These are phyloP conservation scores for Tricholoma saponaceum DNA, from an alignment of 768 basidiomycete genomes.

Conservation along the genomic window DNA sequence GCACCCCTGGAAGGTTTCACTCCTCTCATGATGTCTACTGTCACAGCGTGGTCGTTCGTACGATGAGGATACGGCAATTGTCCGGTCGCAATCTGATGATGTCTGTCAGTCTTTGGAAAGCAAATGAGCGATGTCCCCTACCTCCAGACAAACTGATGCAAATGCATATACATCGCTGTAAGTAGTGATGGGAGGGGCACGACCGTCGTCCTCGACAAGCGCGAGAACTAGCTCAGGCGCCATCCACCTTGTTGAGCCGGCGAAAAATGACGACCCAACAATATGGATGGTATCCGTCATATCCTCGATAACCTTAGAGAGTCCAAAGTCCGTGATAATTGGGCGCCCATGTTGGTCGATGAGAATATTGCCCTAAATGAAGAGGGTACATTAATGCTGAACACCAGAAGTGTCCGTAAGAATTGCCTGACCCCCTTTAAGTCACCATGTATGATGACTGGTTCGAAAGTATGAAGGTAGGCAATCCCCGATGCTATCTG, in stretches of 20 bases:
- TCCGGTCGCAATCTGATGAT: constrained; percentile 44
- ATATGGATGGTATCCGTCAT: constrained; percentile 34
- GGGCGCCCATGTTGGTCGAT: constrained; percentile 47
- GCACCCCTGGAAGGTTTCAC: constrained; percentile 40
- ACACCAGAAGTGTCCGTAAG: constrained; percentile 11
- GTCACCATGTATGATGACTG: constrained; percentile 57
- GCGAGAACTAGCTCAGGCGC: constrained; percentile 54
- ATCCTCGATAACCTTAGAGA: constrained; percentile 55
- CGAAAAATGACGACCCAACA: constrained; percentile 39
- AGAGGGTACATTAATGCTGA: not conserved
- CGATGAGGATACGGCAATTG: constrained; percentile 49
- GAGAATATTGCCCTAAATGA: constrained; percentile 51
- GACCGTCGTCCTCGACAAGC: constrained; percentile 43
- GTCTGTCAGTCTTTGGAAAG: not conserved
- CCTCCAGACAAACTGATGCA: constrained; percentile 57
- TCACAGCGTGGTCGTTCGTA: constrained; percentile 52
- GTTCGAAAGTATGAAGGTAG: constrained; percentile 53
- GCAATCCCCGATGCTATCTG: constrained; percentile 55
- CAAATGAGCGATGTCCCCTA: constrained; percentile 14
- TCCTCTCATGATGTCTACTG: constrained; percentile 50
- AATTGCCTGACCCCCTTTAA: constrained; percentile 45
- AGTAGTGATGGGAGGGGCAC: constrained; percentile 41
- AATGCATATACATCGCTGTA: constrained; percentile 60
- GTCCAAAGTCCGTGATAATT: constrained; percentile 59
- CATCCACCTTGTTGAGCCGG: constrained; percentile 50